A percentile compares a stretch with the other conserved stretches of the same genome.
phyloP scores from a whole-genome alignment of 306 rosid genomes.

The Prunus dulcis region DNA sequence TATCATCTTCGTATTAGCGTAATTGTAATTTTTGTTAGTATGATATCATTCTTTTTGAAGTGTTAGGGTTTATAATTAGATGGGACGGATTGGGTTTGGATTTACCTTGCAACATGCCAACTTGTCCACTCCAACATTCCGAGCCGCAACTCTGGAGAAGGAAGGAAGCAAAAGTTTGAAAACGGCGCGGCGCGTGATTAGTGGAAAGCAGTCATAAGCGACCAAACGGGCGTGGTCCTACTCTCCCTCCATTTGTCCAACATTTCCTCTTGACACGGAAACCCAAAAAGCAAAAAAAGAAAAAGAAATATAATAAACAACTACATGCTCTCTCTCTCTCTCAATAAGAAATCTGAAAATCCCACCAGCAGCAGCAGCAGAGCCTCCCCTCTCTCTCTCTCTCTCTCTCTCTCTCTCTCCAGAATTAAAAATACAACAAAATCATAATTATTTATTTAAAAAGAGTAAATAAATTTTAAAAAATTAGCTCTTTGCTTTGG shows the following conservation, averaged over 20 bases:
- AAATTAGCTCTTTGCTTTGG: not conserved
- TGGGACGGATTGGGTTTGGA: too few relatives aligned
- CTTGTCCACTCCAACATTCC: too few relatives aligned
- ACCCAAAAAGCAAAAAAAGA: not conserved
- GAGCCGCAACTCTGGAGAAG: too few relatives aligned
- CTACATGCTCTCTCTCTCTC: not conserved
- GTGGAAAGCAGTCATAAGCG: not conserved
- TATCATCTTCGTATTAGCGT: too few relatives aligned
- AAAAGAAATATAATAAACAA: not conserved
- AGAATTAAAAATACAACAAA: not conserved
- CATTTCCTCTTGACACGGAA: conserved; percentile 5
- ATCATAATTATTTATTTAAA: not conserved
- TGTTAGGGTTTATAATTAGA: too few relatives aligned
- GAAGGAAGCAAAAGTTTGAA: not conserved
- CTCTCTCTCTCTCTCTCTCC: too few relatives aligned
- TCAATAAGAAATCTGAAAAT: not conserved
- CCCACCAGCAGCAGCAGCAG: not conserved
- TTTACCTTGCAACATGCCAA: too few relatives aligned
- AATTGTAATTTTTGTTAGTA: too few relatives aligned
- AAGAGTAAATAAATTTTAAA: not conserved
- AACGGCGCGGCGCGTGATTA: conserved; percentile 6
- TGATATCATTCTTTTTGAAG: too few relatives aligned
- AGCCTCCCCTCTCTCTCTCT: not conserved
- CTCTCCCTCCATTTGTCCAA: not conserved
- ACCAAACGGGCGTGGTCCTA: not conserved